phyloP scores from a whole-genome alignment of 2,329 filamentous ascomycete species.

The Shiraia sp. region DNA sequence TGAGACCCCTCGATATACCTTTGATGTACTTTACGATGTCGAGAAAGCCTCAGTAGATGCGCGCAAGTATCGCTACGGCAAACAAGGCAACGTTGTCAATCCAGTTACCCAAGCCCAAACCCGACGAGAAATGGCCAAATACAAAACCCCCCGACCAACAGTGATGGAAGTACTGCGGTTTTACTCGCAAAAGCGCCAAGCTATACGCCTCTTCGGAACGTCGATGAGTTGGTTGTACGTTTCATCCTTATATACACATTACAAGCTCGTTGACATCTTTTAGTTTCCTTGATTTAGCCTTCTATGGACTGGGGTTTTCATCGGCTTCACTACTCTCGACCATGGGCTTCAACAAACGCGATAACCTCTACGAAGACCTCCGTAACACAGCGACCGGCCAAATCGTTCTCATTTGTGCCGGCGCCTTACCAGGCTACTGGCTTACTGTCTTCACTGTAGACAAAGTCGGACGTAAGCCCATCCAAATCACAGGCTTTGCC shows the following conservation, averaged over 20 bases:
- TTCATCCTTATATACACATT: not conserved
- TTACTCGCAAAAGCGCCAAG: constrained; percentile 72
- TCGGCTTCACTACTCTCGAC: constrained; percentile 71
- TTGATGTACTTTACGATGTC: constrained; percentile 76
- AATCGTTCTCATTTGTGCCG: constrained; percentile 76
- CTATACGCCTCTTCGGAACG: constrained; percentile 71
- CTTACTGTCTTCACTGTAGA: constrained; percentile 75
- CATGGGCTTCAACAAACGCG: constrained; percentile 71
- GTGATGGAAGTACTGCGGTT: constrained; percentile 67
- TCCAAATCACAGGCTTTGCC: constrained; percentile 64
- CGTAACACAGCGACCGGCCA: constrained; percentile 79
- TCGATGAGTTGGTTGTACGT: constrained; percentile 77
- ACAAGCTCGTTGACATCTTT: not conserved
- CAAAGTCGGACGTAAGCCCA: constrained; percentile 75
- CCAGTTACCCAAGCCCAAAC: constrained; percentile 65
- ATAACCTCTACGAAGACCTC: constrained; percentile 68
- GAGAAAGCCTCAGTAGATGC: constrained; percentile 67
- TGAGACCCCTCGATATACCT: constrained; percentile 86
- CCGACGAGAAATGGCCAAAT: constrained; percentile 47
- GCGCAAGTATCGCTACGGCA: constrained; percentile 71
- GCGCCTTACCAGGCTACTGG: constrained; percentile 83
- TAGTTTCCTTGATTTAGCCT: constrained; percentile 63
- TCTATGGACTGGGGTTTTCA: constrained; percentile 68
- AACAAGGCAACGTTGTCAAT: constrained; percentile 62
- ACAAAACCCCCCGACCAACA: constrained; percentile 35